Base-by-base conservation (phyloP, 306 rosid genomes). In the Trifolium repens region DNA sequence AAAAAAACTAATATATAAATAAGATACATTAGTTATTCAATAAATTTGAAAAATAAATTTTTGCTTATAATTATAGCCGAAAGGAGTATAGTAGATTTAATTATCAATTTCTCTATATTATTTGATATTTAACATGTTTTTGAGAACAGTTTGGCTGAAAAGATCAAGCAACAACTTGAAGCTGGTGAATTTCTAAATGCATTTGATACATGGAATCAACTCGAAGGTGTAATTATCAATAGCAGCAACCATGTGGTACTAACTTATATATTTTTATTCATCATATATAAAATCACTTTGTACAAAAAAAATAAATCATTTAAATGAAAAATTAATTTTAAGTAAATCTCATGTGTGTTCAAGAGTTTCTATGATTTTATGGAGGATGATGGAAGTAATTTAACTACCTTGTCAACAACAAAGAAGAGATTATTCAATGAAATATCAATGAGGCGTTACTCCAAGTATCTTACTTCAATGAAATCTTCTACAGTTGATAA, bases 391-490 rank as follows among this genome's bases (percentile, higher is more conserved):
- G 52, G 7, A 46, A 46, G 52, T 3, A 0, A 44, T 44, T 11
- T 3, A 12, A 4, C 5, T 11, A 46, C 16, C 52, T 46, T 12
- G 12, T 46, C 52, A 46, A 46, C 55, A 50, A 47, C 0, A 11
- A 5, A 12, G 16, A 14, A 47, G 53, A 47, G 67, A 42, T 39
- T 50, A 49, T 65, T 80, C 15, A 72, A 73, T 75, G 80, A 64
- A 58, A 22, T 42, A 37, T 8, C 84, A 58, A 6, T 67, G 50
- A 80, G 60, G 54, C 78, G 79, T 50, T 85, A 89, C 71, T 85
- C 97, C 12, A 64, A 72, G 70, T 91, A 89, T 76, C 88, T 89
- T 2, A 75, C 83, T 66, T 75, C 82, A 19, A 17, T 78, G 54
- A 79, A 81, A 40, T 61, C 76, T 44, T n/a, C 84, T 50, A 81